Evolutionary conservation across 1,284 basidiomycete genomes (phyloP), one percentile per base, ranked within the genome.

Genomic region (Tilletia horrida): DNA sequence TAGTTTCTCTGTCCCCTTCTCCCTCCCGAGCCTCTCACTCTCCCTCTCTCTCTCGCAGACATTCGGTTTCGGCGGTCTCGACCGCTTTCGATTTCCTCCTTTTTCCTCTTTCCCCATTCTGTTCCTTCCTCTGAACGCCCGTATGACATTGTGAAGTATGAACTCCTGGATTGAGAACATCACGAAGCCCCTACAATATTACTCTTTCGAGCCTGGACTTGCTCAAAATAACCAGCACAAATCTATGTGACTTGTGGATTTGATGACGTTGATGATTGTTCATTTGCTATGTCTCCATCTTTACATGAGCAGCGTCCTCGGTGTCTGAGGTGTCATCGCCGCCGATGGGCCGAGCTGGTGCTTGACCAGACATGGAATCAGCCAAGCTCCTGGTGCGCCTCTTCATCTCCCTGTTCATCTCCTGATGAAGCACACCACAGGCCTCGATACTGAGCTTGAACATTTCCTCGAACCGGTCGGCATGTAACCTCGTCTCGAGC

Each of bases 401-500:
- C 74, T 86, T 86, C 65, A 95, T 86, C 0, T 89, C 89, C 40
- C 80, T 82, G 75, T 88, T 89, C 91, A 97, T 93, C 85, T 96
- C 93, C 63, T 83, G 84, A 73, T 92, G 91, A 63, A 98, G 84
- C 18, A 92, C 88, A 66, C 85, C 85, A 40, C 48, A 40, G 7
- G 90, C 93, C 67, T 93, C 88, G 31, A 88, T 86, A 0, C 89
- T 92, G 52, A 95, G 82, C 70, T 85, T 84, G 72, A 97, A 88
- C 78, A 97, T 88, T 79, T 94, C 91, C 79, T 91, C 90, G 77
- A 97, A 95, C 52, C 92, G 86, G 77, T 95, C 93, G 14, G 94
- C 89, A 77, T 93, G 92, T 69, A 98, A 82, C n/a, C 94, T 85
- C 14, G 93, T 96, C 83, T 97, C 95, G 87, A 97, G 90, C 69